Conservation (phyloP, 352 stramenopile species). For the Phytophthora quininea region DNA sequence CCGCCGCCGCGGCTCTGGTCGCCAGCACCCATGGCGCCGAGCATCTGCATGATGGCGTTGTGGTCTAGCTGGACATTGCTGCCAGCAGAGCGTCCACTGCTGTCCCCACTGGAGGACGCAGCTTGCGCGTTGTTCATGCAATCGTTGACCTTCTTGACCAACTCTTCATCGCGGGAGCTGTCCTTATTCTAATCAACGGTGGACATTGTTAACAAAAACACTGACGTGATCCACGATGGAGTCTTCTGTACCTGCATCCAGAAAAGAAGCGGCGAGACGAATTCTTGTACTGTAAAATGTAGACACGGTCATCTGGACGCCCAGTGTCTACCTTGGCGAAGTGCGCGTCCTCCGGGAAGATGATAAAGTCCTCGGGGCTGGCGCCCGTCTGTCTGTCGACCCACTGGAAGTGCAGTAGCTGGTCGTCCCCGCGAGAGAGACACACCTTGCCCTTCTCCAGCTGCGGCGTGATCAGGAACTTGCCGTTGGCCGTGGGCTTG, state of each 20-base stretch:
- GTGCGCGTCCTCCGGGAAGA: conserved; percentile 91
- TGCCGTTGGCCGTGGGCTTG: conserved; percentile 72
- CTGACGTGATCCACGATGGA: too few species aligned
- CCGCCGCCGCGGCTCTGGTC: conserved; percentile 58
- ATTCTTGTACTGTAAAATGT: conserved; percentile 93
- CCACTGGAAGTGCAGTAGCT: conserved; percentile 94
- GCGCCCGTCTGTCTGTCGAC: conserved; percentile 87
- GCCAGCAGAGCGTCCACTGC: conserved; percentile 30
- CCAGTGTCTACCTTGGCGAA: conserved; percentile 92
- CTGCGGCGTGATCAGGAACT: conserved; percentile 90
- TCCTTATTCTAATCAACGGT: conserved; percentile 76
- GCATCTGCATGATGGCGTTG: conserved; percentile 92
- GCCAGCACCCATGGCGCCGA: conserved; percentile 81
- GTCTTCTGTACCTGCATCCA: conserved; percentile 89
- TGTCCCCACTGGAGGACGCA: conserved; percentile 34
- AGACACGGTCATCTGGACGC: conserved; percentile 85
- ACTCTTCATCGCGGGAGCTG: conserved; percentile 84
- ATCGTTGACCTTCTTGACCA: conserved; percentile 89
- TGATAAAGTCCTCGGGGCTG: conserved; percentile 91
- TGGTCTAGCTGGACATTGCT: conserved; percentile 87
- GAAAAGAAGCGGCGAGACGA: conserved; percentile 93
- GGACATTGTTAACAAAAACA: background rate
- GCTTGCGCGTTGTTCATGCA: conserved; percentile 87
- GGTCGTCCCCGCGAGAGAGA: conserved; percentile 87
- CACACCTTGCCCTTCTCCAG: conserved; percentile 91